Evolutionary conservation across 208 protist species (phyloP).

Genomic region (Trypanosoma congolense): DNA sequence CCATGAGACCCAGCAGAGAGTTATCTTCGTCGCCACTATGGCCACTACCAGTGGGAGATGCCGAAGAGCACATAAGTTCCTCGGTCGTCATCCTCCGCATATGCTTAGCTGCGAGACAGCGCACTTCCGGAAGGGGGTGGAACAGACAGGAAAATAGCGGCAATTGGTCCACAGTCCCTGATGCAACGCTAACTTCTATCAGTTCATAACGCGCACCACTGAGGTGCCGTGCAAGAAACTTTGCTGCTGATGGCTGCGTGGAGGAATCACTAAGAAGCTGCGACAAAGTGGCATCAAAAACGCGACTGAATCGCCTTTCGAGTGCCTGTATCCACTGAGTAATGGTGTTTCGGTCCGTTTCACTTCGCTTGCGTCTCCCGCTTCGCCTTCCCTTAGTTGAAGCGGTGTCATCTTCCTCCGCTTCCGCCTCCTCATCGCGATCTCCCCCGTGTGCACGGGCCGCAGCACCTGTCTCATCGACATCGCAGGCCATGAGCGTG

Average conservation of each 20-base stretch:
- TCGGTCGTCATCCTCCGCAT: constrained; percentile 41
- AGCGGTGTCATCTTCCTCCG: constrained; percentile 9
- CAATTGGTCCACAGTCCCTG: constrained; percentile 33
- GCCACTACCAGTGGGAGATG: not conserved
- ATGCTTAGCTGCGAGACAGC: constrained; percentile 39
- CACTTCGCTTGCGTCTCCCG: not conserved
- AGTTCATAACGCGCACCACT: constrained; percentile 69
- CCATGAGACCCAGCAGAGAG: constrained; percentile 49
- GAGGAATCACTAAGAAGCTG: constrained; percentile 34
- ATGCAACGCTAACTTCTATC: constrained; percentile 35
- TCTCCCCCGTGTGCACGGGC: not conserved
- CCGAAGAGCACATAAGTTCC: constrained; percentile 31
- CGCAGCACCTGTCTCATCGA: constrained; percentile 5
- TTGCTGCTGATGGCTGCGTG: constrained; percentile 26
- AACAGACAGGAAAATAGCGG: constrained; percentile 80
- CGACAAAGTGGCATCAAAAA: constrained; percentile 69
- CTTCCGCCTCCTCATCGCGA: not conserved
- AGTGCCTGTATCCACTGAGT: constrained; percentile 41
- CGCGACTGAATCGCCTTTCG: constrained; percentile 57
- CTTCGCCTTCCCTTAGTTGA: constrained; percentile 12
- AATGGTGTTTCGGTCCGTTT: not conserved
- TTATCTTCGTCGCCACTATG: constrained; percentile 13
- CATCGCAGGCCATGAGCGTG: constrained; percentile 29
- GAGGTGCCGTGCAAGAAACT: constrained; percentile 69
- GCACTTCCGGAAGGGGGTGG: constrained; percentile 64